A percentile compares a stretch with the other conserved stretches of the same genome.
Evolutionary conservation across 257 asterid species (phyloP).

Genomic region (Solanum paucissectum): DNA sequence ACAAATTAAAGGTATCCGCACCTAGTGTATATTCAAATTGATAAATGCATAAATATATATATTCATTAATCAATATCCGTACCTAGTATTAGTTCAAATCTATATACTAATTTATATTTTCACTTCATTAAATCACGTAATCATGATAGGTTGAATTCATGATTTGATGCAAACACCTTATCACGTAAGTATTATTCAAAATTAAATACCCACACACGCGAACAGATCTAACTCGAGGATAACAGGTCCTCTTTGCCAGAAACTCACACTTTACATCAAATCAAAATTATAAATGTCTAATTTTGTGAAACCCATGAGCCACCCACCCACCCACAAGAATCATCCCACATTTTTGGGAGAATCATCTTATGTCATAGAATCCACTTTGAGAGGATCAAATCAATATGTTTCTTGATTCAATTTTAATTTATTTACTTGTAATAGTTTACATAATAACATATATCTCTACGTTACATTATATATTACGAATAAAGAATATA

Average conservation of each 20-base stretch:
- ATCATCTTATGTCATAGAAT: not conserved
- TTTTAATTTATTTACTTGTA: not conserved
- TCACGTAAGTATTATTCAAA: not conserved
- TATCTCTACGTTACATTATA: not conserved
- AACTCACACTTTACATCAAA: not conserved
- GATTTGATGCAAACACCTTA: fast-evolving
- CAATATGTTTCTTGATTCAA: not conserved
- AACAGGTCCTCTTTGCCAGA: not conserved
- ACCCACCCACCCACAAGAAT: not conserved
- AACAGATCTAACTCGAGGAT: fast-evolving
- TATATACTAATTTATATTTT: no score
- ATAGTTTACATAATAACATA: not conserved
- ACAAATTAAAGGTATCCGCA: not conserved
- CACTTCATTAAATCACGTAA: not conserved
- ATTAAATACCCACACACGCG: no score
- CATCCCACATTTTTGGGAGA: not conserved
- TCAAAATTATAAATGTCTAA: not conserved
- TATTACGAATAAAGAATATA: not conserved
- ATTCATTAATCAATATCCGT: no score
- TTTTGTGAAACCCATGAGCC: not conserved
- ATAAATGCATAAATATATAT: not conserved
- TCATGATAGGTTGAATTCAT: not conserved
- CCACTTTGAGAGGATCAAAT: not conserved
- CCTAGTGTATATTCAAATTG: not conserved
- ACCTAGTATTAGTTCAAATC: not conserved